phyloP scores from a whole-genome alignment of 2,329 filamentous ascomycete species.

The Gnomoniopsis smithogilvyi region DNA sequence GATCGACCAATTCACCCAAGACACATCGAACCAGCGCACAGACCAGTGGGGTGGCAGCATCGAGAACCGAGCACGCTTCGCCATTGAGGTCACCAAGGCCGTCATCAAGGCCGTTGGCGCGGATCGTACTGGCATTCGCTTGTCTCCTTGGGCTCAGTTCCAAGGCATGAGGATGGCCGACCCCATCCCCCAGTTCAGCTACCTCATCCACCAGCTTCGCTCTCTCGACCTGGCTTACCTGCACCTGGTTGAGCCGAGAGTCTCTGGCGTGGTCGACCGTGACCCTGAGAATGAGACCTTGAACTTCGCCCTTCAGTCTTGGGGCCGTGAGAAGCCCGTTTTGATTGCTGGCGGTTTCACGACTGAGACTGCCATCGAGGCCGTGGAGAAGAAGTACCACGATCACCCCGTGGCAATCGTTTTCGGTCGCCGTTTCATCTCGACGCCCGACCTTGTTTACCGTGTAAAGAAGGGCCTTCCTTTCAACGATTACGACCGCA shows the following conservation, averaged over 20 bases:
- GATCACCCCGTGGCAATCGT: conserved; percentile 19
- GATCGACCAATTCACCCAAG: conserved; percentile 59
- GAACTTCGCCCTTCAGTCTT: conserved; percentile 28
- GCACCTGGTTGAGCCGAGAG: conserved; percentile 56
- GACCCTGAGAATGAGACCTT: conserved; percentile 14
- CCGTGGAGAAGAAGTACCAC: conserved; percentile 17
- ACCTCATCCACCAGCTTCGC: conserved; percentile 50
- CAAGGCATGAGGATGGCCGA: conserved; percentile 59
- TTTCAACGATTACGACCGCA: conserved; percentile 26
- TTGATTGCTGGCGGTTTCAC: conserved; percentile 30
- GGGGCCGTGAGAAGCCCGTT: conserved; percentile 29
- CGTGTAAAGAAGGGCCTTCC: conserved; percentile 25
- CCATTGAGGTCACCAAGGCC: conserved; percentile 45
- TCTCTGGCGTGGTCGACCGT: conserved; percentile 31
- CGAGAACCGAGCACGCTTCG: conserved; percentile 49
- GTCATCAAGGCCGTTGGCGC: conserved; percentile 42
- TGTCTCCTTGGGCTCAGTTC: conserved; percentile 56
- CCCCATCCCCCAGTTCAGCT: conserved; percentile 54
- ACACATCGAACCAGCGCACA: conserved; percentile 47
- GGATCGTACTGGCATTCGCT: conserved; percentile 48
- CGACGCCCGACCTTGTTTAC: conserved; percentile 32
- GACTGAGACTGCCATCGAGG: conserved; percentile 22
- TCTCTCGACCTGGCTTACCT: conserved; percentile 52
- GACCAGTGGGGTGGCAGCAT: conserved; percentile 54
- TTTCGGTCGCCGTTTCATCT: conserved; percentile 33